These are phyloP conservation scores for Schwanniomyces vanrijiae DNA, from an alignment of 805 yeast species.

Conservation along the genomic window DNA sequence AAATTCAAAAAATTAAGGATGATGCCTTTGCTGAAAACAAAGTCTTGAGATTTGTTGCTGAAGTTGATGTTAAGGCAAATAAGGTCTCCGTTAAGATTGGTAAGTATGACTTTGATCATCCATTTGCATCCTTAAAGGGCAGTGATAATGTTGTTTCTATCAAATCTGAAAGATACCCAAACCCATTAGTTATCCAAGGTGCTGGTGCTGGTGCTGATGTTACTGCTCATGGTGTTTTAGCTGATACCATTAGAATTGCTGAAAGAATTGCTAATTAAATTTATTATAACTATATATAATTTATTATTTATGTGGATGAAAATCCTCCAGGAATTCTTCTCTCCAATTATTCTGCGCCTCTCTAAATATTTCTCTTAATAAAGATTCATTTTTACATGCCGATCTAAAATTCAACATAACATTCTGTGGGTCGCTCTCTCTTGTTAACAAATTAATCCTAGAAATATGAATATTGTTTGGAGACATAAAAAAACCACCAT, in stretches of 20 bases:
- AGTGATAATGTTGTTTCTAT: conserved; percentile 94
- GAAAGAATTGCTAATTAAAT: conserved; percentile 64
- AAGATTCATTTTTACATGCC: conserved; percentile 54
- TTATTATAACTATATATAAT: conserved; percentile 3
- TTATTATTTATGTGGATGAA: conserved; percentile 5
- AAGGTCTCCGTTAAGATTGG: conserved; percentile 83
- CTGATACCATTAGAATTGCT: conserved; percentile 89
- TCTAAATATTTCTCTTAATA: conserved; percentile 52
- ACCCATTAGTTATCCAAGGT: conserved; percentile 95
- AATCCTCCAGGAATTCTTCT: conserved; percentile 12
- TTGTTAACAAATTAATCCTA: conserved; percentile 54
- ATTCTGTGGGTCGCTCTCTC: conserved; percentile 53
- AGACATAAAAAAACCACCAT: conserved; percentile 76
- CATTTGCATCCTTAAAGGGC: conserved; percentile 93
- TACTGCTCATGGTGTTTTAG: conserved; percentile 82
- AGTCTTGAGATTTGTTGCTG: conserved; percentile 92
- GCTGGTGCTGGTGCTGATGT: conserved; percentile 89
- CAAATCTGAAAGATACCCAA: conserved; percentile 86
- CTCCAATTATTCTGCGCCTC: conserved; percentile 56
- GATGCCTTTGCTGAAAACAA: conserved; percentile 81
- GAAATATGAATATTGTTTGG: conserved; percentile 85
- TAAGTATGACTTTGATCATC: conserved; percentile 85
- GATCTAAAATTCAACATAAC: conserved; percentile 70
- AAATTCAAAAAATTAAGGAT: conserved; percentile 72
- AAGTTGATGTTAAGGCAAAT: conserved; percentile 72